These are phyloP conservation scores for Didymella sp. DNA, from an alignment of 2,329 filamentous ascomycete species.

Conservation along the genomic window DNA sequence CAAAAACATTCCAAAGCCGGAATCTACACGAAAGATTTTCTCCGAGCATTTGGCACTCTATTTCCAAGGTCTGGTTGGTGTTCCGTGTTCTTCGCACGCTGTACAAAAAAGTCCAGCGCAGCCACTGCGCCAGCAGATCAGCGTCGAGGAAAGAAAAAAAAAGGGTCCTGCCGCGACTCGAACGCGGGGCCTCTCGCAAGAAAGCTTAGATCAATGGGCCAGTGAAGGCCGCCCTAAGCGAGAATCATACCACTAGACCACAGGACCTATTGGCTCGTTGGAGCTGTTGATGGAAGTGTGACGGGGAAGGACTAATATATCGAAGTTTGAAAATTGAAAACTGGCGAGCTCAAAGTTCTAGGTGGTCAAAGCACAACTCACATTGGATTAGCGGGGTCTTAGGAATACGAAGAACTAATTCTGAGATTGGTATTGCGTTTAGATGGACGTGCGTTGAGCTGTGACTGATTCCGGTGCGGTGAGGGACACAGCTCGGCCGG, in stretches of 20 bases:
- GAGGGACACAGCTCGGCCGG: neutral
- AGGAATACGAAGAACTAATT: neutral
- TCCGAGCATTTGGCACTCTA: too few relatives aligned
- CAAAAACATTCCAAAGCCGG: too few relatives aligned
- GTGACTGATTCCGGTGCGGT: neutral
- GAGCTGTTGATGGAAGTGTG: neutral
- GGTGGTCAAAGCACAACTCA: too few relatives aligned
- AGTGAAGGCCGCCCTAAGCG: constrained; percentile 1
- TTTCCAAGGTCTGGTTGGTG: too few relatives aligned
- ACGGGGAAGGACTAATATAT: neutral
- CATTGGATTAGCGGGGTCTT: too few relatives aligned
- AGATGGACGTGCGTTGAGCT: neutral
- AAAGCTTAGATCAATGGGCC: neutral
- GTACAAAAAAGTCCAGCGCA: neutral
- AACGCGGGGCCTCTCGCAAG: constrained; percentile 1
- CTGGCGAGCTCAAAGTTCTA: too few relatives aligned
- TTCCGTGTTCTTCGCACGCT: neutral
- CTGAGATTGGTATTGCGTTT: neutral
- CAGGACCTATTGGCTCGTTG: neutral
- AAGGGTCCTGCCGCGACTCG: constrained; percentile 1
- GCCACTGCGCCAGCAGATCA: neutral
- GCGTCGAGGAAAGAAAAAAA: neutral
- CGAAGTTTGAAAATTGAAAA: neutral
- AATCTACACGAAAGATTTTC: too few relatives aligned
- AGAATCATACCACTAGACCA: constrained; percentile 6